A percentile compares a stretch with the other conserved stretches of the same genome.
These are phyloP conservation scores for Fusarium sp. DNA, from an alignment of 2,329 filamentous ascomycete genomes.

Conservation along the genomic window DNA sequence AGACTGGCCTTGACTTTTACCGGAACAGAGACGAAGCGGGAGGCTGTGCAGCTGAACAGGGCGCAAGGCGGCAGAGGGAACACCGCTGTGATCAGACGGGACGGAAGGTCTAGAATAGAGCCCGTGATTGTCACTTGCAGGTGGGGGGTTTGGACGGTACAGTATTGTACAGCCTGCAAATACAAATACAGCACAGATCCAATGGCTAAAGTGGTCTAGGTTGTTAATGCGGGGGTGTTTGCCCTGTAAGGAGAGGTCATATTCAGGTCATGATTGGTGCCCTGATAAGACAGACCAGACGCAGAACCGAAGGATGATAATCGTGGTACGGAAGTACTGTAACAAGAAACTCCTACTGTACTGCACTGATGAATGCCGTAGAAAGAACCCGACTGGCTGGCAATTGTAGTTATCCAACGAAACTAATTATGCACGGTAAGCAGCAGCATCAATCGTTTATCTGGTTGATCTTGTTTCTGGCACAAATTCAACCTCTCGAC, in stretches of 20 bases:
- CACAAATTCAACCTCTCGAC: background rate
- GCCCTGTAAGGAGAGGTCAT: background rate
- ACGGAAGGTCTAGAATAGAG: background rate
- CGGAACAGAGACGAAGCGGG: background rate
- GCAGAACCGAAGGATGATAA: background rate
- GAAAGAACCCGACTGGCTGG: background rate
- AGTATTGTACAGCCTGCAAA: background rate
- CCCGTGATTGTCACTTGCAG: background rate
- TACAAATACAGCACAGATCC: background rate
- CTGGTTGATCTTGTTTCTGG: background rate
- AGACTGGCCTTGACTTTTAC: background rate
- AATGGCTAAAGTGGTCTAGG: constrained; percentile 1
- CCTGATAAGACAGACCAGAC: background rate
- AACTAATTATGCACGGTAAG: background rate
- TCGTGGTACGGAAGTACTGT: background rate
- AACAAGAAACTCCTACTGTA: background rate
- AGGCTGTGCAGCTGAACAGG: constrained; percentile 17
- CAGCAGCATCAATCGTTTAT: background rate
- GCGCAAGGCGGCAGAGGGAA: background rate
- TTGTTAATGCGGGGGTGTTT: constrained; percentile 17
- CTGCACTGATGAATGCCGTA: background rate
- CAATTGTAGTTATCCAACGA: background rate
- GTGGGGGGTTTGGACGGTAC: background rate
- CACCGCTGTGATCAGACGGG: background rate
- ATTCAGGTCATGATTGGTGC: constrained; percentile 12